Conservation (phyloP, 768 basidiomycete species). For the Chalciporus piperatus region DNA sequence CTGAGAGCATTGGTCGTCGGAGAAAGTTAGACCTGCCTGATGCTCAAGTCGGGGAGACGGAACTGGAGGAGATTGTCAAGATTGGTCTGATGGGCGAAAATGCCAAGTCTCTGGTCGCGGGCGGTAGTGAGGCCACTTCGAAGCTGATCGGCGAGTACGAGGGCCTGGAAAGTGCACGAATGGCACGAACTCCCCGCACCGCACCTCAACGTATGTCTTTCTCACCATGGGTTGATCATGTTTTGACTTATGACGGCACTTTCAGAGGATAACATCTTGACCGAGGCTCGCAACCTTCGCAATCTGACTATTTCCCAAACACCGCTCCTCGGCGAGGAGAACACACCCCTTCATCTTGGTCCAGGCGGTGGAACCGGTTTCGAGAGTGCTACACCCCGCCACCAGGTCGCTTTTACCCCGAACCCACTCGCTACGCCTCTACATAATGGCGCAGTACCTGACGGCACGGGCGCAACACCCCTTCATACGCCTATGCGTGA, state of each 20-base stretch:
- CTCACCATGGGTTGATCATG: not conserved
- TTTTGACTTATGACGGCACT: conserved; percentile 8
- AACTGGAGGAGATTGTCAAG: conserved; percentile 98
- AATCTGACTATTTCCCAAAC: conserved; percentile 93
- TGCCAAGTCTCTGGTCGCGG: conserved; percentile 79
- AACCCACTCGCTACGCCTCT: conserved; percentile 92
- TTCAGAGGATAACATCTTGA: conserved; percentile 91
- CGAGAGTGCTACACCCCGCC: conserved; percentile 92
- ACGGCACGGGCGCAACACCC: conserved; percentile 64
- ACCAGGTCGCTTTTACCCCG: conserved; percentile 87
- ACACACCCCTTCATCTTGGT: conserved; percentile 82
- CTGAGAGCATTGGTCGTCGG: conserved; percentile 89
- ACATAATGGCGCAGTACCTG: conserved; percentile 44
- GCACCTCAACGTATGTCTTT: conserved; percentile 80
- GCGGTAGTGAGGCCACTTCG: conserved; percentile 82
- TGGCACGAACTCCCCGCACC: conserved; percentile 93
- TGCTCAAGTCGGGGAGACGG: conserved; percentile 92
- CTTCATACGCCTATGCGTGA: conserved; percentile 95
- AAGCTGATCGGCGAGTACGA: conserved; percentile 90
- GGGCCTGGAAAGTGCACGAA: conserved; percentile 79
- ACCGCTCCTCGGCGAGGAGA: conserved; percentile 94
- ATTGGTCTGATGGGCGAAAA: conserved; percentile 92
- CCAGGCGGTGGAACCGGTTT: conserved; percentile 87
- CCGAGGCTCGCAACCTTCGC: conserved; percentile 92
- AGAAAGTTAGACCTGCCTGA: conserved; percentile 79